Percentiles rank a stretch among this genome's conserved stretches.
These are phyloP conservation scores for Barbatosphaeria neglecta DNA, from an alignment of 495 filamentous ascomycete species.

Conservation along the genomic window DNA sequence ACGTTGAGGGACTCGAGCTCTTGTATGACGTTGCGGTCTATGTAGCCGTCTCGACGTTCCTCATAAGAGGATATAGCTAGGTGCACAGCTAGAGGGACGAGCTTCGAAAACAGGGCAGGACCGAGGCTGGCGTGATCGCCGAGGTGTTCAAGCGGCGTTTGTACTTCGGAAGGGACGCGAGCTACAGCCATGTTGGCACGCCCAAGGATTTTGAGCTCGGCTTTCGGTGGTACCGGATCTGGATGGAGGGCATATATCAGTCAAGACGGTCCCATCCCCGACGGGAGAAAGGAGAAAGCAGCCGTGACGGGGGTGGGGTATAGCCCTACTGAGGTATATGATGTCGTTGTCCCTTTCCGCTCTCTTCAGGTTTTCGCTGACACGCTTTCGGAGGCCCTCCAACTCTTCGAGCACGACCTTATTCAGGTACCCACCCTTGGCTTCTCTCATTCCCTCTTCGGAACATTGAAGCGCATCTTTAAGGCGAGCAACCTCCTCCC, in stretches of 20 bases:
- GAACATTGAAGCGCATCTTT: slow-evolving; percentile 72
- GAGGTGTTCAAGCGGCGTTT: slow-evolving; percentile 65
- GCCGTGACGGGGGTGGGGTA: background rate
- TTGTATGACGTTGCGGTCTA: slow-evolving; percentile 75
- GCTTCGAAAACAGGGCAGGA: slow-evolving; percentile 73
- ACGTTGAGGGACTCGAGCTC: slow-evolving; percentile 76
- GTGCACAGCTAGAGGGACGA: slow-evolving; percentile 94
- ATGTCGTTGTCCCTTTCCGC: slow-evolving; percentile 95
- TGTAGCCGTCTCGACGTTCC: slow-evolving; percentile 74
- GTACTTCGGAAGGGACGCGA: slow-evolving; percentile 71
- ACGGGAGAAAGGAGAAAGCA: background rate
- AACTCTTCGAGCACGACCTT: slow-evolving; percentile 74
- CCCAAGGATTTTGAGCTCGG: slow-evolving; percentile 74
- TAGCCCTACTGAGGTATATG: slow-evolving; percentile 70
- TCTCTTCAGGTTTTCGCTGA: slow-evolving; percentile 77
- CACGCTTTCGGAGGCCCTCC: slow-evolving; percentile 67
- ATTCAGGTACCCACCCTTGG: slow-evolving; percentile 61
- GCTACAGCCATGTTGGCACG: slow-evolving; percentile 79
- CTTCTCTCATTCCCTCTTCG: slow-evolving; percentile 78
- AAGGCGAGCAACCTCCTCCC: slow-evolving; percentile 86
- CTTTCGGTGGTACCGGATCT: slow-evolving; percentile 74
- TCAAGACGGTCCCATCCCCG: slow-evolving; percentile 3
- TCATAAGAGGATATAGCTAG: slow-evolving; percentile 92
- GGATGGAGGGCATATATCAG: slow-evolving; percentile 2
- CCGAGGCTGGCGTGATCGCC: slow-evolving; percentile 72